These are phyloP conservation scores for Aureobasidium zeae DNA, from an alignment of 2,329 filamentous ascomycete species.

Conservation along the genomic window DNA sequence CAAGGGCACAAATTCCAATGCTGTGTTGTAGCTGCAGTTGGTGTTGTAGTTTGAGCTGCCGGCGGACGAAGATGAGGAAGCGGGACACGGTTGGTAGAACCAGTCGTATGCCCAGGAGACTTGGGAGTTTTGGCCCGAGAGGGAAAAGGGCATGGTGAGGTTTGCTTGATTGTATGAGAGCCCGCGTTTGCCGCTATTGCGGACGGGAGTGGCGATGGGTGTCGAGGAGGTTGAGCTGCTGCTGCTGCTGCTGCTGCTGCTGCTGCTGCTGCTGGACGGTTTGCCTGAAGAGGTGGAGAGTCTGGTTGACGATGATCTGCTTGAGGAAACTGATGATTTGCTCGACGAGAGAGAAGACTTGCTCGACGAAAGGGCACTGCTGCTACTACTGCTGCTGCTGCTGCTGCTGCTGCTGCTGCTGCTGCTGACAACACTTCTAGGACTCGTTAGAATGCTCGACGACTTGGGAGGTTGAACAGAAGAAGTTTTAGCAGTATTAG, in stretches of 20 bases:
- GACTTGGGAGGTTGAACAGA: neutral
- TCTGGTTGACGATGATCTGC: too few species aligned
- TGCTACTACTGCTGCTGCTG: too few species aligned
- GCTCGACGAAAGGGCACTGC: too few species aligned
- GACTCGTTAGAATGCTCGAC: too few species aligned
- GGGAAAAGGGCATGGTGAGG: constrained; percentile 43
- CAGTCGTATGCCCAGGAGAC: constrained; percentile 26
- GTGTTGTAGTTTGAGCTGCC: constrained; percentile 15
- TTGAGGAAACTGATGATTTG: too few species aligned
- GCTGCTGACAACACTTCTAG: too few species aligned
- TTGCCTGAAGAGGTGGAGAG: neutral
- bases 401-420: too few species aligned
- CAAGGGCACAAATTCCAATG: constrained; percentile 22
- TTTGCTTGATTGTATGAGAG: constrained; percentile 52
- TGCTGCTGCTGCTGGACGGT: neutral
- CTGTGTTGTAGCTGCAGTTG: constrained; percentile 20
- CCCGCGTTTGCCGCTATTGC: constrained; percentile 48
- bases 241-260: neutral
- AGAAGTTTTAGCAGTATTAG: too few species aligned
- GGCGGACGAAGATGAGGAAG: too few species aligned
- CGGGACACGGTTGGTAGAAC: constrained; percentile 18
- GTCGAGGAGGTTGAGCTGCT: neutral
- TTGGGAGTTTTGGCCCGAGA: constrained; percentile 20
- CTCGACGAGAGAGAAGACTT: too few species aligned
- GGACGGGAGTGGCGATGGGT: constrained; percentile 13